Evolutionary conservation across 2,329 filamentous ascomycete genomes (phyloP), one percentile per base, ranked within the genome.

Genomic region (Aspergillus neoniger): DNA sequence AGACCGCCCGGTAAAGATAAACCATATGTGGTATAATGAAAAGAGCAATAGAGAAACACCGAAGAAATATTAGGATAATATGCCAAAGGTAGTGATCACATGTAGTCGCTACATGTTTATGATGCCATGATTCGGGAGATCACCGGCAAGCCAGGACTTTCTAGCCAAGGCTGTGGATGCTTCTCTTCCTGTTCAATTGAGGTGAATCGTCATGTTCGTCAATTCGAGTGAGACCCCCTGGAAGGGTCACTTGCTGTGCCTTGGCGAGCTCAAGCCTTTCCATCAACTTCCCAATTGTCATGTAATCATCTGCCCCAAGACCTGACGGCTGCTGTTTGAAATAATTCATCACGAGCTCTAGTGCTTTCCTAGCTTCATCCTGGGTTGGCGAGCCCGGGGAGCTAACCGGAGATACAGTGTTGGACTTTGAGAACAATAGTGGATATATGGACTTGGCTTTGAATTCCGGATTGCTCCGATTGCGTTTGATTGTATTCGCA

Each of bases 291-390:
- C 91, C 83, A 51, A 97, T 87, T 3, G 87, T 86, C 65, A 91
- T 76, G 73, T 89, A 93, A 64, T 97, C 93, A 50, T 91, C 85
- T 70, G 95, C 91, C 15, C 91, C 86, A 32, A 92, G 85, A 1
- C 87, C 88, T 0, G 82, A 78, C 12, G 88, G 86, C 66, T 90
- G 85, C 62, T 88, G 87, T 68, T 91, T 85, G 73, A 97, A 90
- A 72, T 94, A 96, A 62, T 79, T 88, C 73, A 96, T 85, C 19
- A 97, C 86, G 2, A 93, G 88, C 69, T 94, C 89, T 4, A 96
- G 84, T 1, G 93, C 94, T 55, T 87, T 85, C 41, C 91, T 85
- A 4, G 93, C 93, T 74, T 98, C 92, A 68, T 97, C 92, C 67
- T 92, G 90, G 0, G 89, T 92, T 0, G 90, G 90, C 1, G 89